Evolutionary conservation across 2,329 filamentous ascomycete genomes (phyloP).

Genomic region (Dendryphion nanum): DNA sequence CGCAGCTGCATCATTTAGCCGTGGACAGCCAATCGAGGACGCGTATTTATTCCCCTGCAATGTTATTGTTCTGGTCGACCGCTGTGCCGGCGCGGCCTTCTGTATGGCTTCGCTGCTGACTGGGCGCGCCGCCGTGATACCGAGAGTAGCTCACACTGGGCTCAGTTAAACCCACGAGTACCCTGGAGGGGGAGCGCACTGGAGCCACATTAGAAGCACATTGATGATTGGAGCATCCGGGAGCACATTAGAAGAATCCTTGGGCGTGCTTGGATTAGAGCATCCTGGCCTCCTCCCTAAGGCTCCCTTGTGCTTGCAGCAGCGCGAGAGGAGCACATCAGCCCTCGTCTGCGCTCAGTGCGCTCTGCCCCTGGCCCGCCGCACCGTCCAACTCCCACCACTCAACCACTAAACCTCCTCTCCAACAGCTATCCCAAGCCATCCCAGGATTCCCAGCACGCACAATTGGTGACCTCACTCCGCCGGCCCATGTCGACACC

Average conservation of each 20-base stretch:
- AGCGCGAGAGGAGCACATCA: no score
- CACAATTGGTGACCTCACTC: slow-evolving; percentile 6
- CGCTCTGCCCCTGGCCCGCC: background rate
- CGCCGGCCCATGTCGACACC: background rate
- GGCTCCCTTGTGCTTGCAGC: no score
- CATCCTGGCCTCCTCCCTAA: no score
- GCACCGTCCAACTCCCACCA: slow-evolving; percentile 1
- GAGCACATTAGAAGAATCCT: no score
- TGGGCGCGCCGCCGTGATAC: slow-evolving; percentile 11
- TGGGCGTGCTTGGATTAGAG: no score
- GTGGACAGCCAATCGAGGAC: slow-evolving; percentile 24
- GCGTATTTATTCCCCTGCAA: background rate
- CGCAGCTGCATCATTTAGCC: slow-evolving; percentile 31
- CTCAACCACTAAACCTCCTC: slow-evolving; percentile 30
- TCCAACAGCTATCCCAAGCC: no score
- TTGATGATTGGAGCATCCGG: no score
- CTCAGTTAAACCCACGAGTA: no score
- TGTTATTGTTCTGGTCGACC: slow-evolving; percentile 14
- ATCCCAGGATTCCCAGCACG: slow-evolving; percentile 6
- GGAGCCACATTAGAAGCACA: no score
- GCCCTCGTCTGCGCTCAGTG: no score
- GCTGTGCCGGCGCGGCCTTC: slow-evolving; percentile 25
- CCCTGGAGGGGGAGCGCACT: no score
- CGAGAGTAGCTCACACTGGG: no score
- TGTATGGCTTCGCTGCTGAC: slow-evolving; percentile 18